Conservation (phyloP, 306 rosid species). For the Acacia crassicarpa region DNA sequence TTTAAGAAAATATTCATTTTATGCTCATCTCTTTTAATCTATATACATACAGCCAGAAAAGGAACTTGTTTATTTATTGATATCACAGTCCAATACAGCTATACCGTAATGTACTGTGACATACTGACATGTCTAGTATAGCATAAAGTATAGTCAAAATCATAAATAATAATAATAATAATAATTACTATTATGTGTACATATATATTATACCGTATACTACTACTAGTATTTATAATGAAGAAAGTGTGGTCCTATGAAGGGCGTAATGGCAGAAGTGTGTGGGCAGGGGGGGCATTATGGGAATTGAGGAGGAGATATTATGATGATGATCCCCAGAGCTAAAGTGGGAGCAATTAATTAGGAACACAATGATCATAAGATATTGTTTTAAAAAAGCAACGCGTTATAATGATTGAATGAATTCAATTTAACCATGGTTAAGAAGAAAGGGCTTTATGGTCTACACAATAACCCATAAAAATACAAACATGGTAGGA, state of each 20-base stretch:
- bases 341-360: slow-evolving; percentile 38
- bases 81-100: slow-evolving; percentile 15
- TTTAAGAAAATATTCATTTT: neutral
- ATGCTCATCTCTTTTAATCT: neutral
- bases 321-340: slow-evolving; percentile 29
- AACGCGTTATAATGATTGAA: slow-evolving; percentile 27
- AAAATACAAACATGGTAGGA: neutral
- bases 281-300: slow-evolving; percentile 23
- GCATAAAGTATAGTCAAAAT: neutral
- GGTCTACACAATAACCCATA: neutral
- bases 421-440: slow-evolving; percentile 22
- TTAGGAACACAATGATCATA: slow-evolving; percentile 33
- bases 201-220: too few relatives aligned
- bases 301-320: slow-evolving; percentile 31
- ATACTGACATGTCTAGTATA: neutral
- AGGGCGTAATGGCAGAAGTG: neutral
- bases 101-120: neutral
- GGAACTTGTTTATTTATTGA: neutral
- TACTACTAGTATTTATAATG: neutral
- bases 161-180: neutral
- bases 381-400: slow-evolving; percentile 19
- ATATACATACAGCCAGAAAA: neutral
- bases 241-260: slow-evolving; percentile 32
- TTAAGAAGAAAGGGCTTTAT: slow-evolving; percentile 31
- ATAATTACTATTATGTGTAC: neutral